These are phyloP conservation scores for Arabidopsis arenosa DNA, from an alignment of 345 rosid species.

Conservation along the genomic window DNA sequence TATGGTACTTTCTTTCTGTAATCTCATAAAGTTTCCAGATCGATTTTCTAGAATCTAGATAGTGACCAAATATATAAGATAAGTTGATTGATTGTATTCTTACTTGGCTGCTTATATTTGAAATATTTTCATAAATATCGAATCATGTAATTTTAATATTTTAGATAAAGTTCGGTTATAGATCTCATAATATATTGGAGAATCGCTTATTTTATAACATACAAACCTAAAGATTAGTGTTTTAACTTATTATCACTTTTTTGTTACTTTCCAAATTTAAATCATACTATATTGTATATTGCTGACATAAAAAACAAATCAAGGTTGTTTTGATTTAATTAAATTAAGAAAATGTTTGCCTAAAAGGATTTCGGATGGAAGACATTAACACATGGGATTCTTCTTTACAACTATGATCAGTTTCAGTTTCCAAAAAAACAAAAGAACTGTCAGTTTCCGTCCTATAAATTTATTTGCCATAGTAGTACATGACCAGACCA, in stretches of 20 bases:
- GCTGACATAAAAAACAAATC: too few species aligned
- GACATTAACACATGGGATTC: too few species aligned
- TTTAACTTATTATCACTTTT: too few species aligned
- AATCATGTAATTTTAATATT: not conserved
- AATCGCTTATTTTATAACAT: too few species aligned
- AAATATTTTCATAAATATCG: not conserved
- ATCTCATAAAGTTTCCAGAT: conserved; percentile 27
- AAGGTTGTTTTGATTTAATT: too few species aligned
- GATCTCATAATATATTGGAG: conserved; percentile 5
- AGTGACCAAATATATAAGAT: conserved; percentile 6
- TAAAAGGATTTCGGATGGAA: too few species aligned
- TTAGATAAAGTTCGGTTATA: conserved; percentile 6
- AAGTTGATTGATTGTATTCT: conserved; percentile 15
- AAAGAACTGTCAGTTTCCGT: not conserved
- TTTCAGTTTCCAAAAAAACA: too few species aligned
- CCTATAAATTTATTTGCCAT: not conserved
- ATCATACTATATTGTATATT: too few species aligned
- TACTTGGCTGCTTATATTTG: conserved; percentile 23
- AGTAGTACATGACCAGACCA: not conserved
- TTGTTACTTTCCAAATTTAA: too few species aligned
- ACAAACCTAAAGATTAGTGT: too few species aligned
- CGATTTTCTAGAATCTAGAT: conserved; percentile 2
- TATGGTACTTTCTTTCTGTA: conserved; percentile 17
- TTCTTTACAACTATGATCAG: too few species aligned
- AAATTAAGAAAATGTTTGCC: too few species aligned